Evolutionary conservation across 116 monocot genomes (phyloP), one percentile per base, ranked within the genome.

Genomic region (Posidonia oceanica): DNA sequence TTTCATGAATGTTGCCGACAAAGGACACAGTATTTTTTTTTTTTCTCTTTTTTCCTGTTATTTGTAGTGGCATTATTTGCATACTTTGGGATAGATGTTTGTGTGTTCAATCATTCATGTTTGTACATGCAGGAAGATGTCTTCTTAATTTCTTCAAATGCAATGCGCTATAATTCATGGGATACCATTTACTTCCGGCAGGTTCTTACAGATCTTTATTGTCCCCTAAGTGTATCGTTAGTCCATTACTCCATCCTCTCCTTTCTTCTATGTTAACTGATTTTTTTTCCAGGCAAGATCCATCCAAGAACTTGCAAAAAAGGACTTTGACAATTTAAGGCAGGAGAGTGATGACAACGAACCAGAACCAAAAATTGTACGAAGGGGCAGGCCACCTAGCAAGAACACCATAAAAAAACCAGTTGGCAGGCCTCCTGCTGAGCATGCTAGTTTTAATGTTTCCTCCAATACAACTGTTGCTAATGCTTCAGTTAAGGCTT

Each of bases 151-250:
- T 87, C 82, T 75, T 75, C 75, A 67, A 91, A 91, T 75, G 91
- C 91, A 13, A 91, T 91, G 91, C 84, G 82, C 54, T 91, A 91
- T 61, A 91, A 91, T 83, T 87, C 87, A 36, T 80, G 87, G 59
- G 83, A 87, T 71, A 91, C 91, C 0, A 71, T 91, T 52, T 91
- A 91, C 75, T 91, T 91, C 73, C 84, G 84, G 69, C 91, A 91
- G 84, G 91, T 87, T 54, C 14, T 18, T 40, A 54, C 20, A 7
- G 48, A 22, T 73, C 5, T 68, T 54, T 53, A 42, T 40, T 64
- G 13, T 4, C 0, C 39, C 39, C 16, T 48, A 10, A 48, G 48
- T 48, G 12, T 48, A 48, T 48, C 3, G 0, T 8, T 42, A n/a
- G 44, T 36, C 7, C 68, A 52, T 68, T 52, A 36, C 14, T 15